Base-by-base conservation (phyloP, 352 stramenopile genomes). In the Phytophthora palmivora region DNA sequence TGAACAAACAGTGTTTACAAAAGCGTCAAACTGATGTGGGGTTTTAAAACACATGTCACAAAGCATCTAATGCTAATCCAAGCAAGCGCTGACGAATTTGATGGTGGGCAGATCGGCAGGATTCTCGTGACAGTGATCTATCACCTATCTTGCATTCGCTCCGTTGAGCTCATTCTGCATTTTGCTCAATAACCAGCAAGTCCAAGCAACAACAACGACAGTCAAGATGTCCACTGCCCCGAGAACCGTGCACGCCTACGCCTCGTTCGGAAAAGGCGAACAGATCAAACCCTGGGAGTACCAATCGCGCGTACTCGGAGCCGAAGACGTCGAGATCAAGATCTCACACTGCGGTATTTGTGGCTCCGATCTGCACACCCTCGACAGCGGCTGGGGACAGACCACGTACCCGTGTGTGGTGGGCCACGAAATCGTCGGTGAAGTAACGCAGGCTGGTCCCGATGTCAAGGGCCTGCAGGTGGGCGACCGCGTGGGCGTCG, bases 271-370 rank as follows among this genome's bases (percentile, higher is more conserved):
- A 34, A 68, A 74, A 16, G 50, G 36, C 22, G 47, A 70, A 33
- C 41, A 71, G 4, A 32, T 78, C 41, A 70, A 82, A 51, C 64
- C 69, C 2, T 82, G 71, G 64, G 46, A 76, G 46, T 87, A 82
- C 51, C 46, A 61, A 26, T 67, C 58, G 6, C 58, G 58, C 18
- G 33, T 41, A 6, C 48, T 67, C 11, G 48, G 48, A 1, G 30
- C 41, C 33, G 58, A 48, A 6, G 58, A 67, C 42, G 33, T 67
- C 3, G 58, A 67, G 42, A 60, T 67, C 45, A 67, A 60, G 36
- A 63, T 58, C 30, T 58, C 60, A 21, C 60, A 69, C 45, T 69
- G 51, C 34, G 60, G 60, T 7, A 69, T 69, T 24, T 69, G 60
- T 32, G 60, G 60, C 37, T 69, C 60, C 6, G 60, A 69, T 34